phyloP scores from a whole-genome alignment of 2,329 filamentous ascomycete species.

The Beauveria pseudobassiana region DNA sequence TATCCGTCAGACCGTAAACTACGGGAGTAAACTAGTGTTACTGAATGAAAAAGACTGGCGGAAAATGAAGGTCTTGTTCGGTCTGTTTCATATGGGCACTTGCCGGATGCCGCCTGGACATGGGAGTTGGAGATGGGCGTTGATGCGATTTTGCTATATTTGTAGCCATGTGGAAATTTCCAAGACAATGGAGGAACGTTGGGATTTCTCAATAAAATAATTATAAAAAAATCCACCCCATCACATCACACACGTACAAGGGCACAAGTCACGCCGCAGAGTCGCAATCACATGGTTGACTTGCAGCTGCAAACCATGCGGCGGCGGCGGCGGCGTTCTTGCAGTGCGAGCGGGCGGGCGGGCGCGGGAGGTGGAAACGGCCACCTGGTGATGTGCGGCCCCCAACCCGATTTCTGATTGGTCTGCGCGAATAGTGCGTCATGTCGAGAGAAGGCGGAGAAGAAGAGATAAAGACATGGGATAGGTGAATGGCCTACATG shows the following conservation, averaged over 20 bases:
- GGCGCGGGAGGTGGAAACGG: not conserved
- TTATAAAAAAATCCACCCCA: no score
- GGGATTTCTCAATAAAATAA: not conserved
- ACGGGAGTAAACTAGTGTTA: not conserved
- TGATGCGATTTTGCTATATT: not conserved
- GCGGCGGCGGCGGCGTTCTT: not conserved
- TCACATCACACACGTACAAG: not conserved
- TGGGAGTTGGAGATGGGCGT: not conserved
- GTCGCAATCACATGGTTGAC: conserved; percentile 3
- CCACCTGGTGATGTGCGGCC: not conserved
- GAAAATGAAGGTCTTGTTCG: not conserved
- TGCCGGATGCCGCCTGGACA: not conserved
- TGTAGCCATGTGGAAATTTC: not conserved
- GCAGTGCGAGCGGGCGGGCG: not conserved
- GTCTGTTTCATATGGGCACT: not conserved
- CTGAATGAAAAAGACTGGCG: no score
- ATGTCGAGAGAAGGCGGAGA: no score
- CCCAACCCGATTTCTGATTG: not conserved
- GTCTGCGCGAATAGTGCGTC: not conserved
- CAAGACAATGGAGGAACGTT: not conserved
- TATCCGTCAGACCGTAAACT: no score
- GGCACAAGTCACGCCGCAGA: not conserved
- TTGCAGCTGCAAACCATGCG: conserved; percentile 2
- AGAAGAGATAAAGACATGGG: no score
- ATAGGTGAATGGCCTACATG: no score